A percentile compares a stretch with the other conserved stretches of the same genome.
These are phyloP conservation scores for Coemansia sp. DNA, from an alignment of 192 early-diverging fungal species.

Conservation along the genomic window DNA sequence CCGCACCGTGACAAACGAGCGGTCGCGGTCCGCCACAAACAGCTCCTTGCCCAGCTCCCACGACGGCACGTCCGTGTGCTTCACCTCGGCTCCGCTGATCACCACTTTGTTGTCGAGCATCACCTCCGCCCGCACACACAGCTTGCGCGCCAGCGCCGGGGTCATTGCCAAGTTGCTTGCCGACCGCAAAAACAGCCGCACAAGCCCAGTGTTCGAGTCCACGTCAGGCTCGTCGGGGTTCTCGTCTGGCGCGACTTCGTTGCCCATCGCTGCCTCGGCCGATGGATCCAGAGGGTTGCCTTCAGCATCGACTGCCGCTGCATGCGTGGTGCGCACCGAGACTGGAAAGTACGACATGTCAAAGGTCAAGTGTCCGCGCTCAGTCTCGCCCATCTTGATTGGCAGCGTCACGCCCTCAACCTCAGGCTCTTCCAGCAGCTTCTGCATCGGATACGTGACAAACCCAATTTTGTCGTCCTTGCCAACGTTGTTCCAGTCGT, in stretches of 20 bases:
- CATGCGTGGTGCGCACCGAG: slow-evolving; percentile 39
- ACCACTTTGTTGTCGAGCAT: slow-evolving; percentile 55
- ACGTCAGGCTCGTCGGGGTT: slow-evolving; percentile 50
- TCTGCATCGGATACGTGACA: slow-evolving; percentile 51
- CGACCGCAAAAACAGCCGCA: slow-evolving; percentile 67
- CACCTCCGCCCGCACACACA: slow-evolving; percentile 60
- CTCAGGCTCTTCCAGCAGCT: slow-evolving; percentile 54
- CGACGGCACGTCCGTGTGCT: slow-evolving; percentile 74
- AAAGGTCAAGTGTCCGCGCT: slow-evolving; percentile 49
- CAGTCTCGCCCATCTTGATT: slow-evolving; percentile 52
- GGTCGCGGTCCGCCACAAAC: slow-evolving; percentile 70
- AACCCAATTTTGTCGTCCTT: slow-evolving; percentile 65
- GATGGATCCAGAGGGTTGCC: slow-evolving; percentile 48
- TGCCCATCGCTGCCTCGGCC: slow-evolving; percentile 33
- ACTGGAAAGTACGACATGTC: slow-evolving; percentile 52
- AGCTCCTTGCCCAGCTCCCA: slow-evolving; percentile 73
- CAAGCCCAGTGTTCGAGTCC: slow-evolving; percentile 69
- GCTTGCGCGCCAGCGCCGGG: slow-evolving; percentile 48
- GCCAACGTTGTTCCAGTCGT: slow-evolving; percentile 76
- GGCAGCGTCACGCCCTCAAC: slow-evolving; percentile 47
- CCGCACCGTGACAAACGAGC: slow-evolving; percentile 60
- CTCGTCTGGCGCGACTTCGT: slow-evolving; percentile 29
- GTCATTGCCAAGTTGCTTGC: slow-evolving; percentile 63
- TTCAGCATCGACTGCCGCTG: slow-evolving; percentile 35
- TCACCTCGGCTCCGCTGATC: slow-evolving; percentile 64